Base-by-base conservation (phyloP, 768 basidiomycete genomes). In the Kondoa malvinella region DNA sequence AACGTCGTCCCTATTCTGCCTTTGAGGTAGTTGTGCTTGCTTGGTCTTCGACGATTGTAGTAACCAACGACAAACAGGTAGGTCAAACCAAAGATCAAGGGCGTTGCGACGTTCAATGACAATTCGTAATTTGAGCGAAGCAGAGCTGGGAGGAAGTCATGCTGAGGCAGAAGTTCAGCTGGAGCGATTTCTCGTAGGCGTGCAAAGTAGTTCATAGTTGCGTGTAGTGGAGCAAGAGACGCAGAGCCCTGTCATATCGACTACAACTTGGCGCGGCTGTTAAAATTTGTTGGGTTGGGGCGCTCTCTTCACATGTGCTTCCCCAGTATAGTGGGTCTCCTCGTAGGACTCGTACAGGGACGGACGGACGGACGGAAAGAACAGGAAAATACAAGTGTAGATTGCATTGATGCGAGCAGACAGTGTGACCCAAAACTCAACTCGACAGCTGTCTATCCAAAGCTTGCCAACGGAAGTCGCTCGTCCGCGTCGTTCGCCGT, bases 31-130 rank as follows among this genome's bases (percentile, higher is more conserved):
- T 74, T 74, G 31, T 61, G 31, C 57, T 64, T 66, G 69, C 63
- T 64, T 61, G 65, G 29, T 69, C 72, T 40, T 67, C 66, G 31
- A 65, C 64, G 2, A 30, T 68, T 70, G 64, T 50, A 69, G 58
- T 68, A 63, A 25, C 69, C 70, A 33, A 74, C 72, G 50, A 65
- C 60, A 57, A 67, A 27, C 32, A 73, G 70, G 68, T 75, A 75
- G 68, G 66, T 57, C 59, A 68, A 31, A 29, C 69, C 72, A 62
- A 75, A 71, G 29, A 68, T 12, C 57, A 75, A 26, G 8, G 74
- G 73, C 17, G 67, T 65, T 33, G 66, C 57, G 29, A 69, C 67
- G 66, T 71, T 69, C 56, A 71, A 50, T 56, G 67, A 70, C 25
- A 61, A 33, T 1, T 62, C 56, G 25, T 67, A 59, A 31, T 25